Percentiles rank a stretch among this genome's conserved stretches.
These are phyloP conservation scores for Penicillium expansum DNA, from an alignment of 2,329 filamentous ascomycete genomes.

Conservation along the genomic window DNA sequence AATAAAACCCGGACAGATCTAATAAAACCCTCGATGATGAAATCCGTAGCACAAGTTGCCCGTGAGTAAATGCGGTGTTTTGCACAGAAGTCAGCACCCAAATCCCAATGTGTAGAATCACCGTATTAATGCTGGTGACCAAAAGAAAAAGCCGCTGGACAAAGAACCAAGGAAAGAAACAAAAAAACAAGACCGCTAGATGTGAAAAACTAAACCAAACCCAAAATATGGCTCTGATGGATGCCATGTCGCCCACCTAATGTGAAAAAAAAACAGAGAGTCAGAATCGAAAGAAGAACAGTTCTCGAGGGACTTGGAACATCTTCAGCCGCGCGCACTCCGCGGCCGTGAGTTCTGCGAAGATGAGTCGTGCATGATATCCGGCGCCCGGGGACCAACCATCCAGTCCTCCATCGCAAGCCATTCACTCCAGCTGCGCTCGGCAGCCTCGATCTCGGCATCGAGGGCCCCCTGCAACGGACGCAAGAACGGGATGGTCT, in stretches of 20 bases:
- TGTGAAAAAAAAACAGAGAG: background rate
- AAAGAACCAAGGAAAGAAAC: slow-evolving; percentile 6
- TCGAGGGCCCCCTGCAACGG: slow-evolving; percentile 75
- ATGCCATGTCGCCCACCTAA: slow-evolving; percentile 14
- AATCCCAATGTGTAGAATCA: background rate
- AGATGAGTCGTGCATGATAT: slow-evolving; percentile 39
- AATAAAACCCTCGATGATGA: background rate
- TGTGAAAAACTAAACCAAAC: slow-evolving; percentile 8
- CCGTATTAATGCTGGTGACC: slow-evolving; percentile 13
- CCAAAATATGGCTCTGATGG: slow-evolving; percentile 2
- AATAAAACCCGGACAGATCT: background rate
- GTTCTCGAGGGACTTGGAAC: background rate
- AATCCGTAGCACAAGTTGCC: background rate
- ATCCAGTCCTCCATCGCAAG: slow-evolving; percentile 98
- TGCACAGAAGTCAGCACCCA: background rate
- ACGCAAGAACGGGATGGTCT: slow-evolving; percentile 82
- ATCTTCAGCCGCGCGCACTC: slow-evolving; percentile 28
- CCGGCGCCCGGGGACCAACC: slow-evolving; percentile 76
- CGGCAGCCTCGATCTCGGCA: slow-evolving; percentile 77
- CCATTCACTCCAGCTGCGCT: slow-evolving; percentile 90
- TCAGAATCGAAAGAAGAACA: background rate
- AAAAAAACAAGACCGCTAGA: slow-evolving; percentile 18
- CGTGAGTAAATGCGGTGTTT: background rate
- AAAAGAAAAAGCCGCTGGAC: slow-evolving; percentile 6
- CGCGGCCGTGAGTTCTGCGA: slow-evolving; percentile 36